Base-by-base conservation (phyloP, 345 rosid species). In the Linum trigynum region DNA sequence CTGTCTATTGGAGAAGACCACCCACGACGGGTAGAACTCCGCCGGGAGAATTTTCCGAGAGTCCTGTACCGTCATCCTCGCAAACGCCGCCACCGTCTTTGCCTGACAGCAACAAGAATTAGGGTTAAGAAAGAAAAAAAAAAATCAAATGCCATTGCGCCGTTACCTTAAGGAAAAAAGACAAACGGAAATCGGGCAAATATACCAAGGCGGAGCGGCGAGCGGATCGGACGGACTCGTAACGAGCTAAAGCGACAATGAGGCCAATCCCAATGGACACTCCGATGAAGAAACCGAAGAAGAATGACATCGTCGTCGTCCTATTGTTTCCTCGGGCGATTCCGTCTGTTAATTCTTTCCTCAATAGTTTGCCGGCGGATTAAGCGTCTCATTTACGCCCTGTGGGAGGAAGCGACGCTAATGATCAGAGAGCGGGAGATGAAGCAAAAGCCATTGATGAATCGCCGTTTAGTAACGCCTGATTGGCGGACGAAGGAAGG, bases 41-140 rank as follows among this genome's bases (percentile, higher is more conserved):
- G 75, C 74, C 0, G 95, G 90, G 45, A 92, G 76, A 64, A 90
- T 67, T 68, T 85, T 92, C 75, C 87, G 83, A 3, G 96, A 86
- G 85, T 90, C 98, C 42, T 78, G 85, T 71, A 92, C 87, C 16
- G 86, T 90, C 94, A 92, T 81, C 67, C 87, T 90, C 17, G 95
- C 90, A 73, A 90, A 92, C 57, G 94, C 85, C 7, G 97, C 97
- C 53, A 90, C 77, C 39, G 73, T 83, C 51, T 65, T 74, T 2
- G 97, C 98, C 98, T 92, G 36, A 2, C 39, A 14, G 12, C 56
- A 7, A 43, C 39, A 32, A 41, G 35, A 42, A 38, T 12, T 1
- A 42, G n/a, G 14, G 17, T 36, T 38, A 3, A 59, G 8, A 7
- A 43, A 0, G 23, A 55, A 38, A 14, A 39, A 7, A 57, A 23